Evolutionary conservation across 257 asterid species (phyloP).

Genomic region (Plantago elongata): DNA sequence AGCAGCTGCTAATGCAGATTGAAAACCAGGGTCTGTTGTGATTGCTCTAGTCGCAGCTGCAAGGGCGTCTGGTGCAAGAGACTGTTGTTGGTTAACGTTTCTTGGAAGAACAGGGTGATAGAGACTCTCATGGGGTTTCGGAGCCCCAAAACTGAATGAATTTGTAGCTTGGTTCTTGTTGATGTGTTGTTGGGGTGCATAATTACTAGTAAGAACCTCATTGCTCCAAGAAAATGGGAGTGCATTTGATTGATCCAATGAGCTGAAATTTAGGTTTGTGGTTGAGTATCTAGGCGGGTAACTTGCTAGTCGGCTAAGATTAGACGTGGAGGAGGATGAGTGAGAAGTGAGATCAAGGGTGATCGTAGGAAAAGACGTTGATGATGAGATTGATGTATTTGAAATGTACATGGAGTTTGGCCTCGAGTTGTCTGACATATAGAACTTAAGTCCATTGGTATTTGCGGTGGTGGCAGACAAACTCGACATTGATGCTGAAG

Average conservation of each 20-base stretch:
- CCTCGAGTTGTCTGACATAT: slow-evolving; percentile 55
- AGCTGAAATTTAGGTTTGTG: slow-evolving; percentile 71
- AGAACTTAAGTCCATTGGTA: slow-evolving; percentile 55
- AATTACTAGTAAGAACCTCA: slow-evolving; percentile 28
- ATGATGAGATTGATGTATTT: slow-evolving; percentile 55
- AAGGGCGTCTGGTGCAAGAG: slow-evolving; percentile 52
- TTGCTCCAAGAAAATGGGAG: slow-evolving; percentile 64
- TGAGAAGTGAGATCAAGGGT: slow-evolving; percentile 76
- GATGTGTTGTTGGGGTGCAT: slow-evolving; percentile 40
- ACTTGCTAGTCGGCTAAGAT: slow-evolving; percentile 24
- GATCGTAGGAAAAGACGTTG: slow-evolving; percentile 65
- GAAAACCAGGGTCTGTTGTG: slow-evolving; percentile 78
- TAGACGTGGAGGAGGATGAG: slow-evolving; percentile 34
- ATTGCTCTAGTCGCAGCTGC: slow-evolving; percentile 94
- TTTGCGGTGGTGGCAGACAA: slow-evolving; percentile 23
- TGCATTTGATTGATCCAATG: slow-evolving; percentile 52
- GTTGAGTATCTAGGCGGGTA: slow-evolving; percentile 48
- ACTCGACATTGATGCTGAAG: slow-evolving; percentile 29
- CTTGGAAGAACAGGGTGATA: slow-evolving; percentile 51
- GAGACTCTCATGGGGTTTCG: slow-evolving; percentile 51
- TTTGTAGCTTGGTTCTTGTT: slow-evolving; percentile 36
- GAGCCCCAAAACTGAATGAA: slow-evolving; percentile 47
- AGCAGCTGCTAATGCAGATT: slow-evolving; percentile 87
- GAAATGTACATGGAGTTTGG: slow-evolving; percentile 71
- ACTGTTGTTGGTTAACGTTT: slow-evolving; percentile 29